phyloP scores from a whole-genome alignment of 176 grass and related monocot genomes.

The Triticum dicoccoides region DNA sequence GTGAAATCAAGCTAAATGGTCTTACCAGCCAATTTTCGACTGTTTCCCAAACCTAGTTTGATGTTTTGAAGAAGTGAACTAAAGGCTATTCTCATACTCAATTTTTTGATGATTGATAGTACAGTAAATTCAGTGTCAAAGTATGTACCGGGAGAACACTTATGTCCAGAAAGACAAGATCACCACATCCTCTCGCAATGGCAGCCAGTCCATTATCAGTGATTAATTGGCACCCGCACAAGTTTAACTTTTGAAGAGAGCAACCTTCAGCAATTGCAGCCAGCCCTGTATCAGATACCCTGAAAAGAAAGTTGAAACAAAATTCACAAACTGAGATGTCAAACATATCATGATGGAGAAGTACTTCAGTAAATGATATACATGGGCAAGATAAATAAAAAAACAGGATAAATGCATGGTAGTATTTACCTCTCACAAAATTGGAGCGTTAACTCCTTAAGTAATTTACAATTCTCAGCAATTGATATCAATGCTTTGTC shows the following conservation, averaged over 20 bases:
- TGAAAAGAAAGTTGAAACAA: slow-evolving; percentile 22
- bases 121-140: slow-evolving; percentile 15
- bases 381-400: not conserved
- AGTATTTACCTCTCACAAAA: slow-evolving; percentile 76
- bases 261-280: slow-evolving; percentile 69
- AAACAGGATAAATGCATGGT: not conserved
- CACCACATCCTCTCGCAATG: slow-evolving; percentile 75
- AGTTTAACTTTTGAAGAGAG: slow-evolving; percentile 58
- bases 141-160: slow-evolving; percentile 63
- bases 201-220: slow-evolving; percentile 64
- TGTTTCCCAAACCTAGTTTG: not conserved
- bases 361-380: slow-evolving; percentile 1
- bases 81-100: not conserved
- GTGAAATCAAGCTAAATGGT: not conserved
- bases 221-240: slow-evolving; percentile 71
- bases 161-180: slow-evolving; percentile 75
- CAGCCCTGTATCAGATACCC: slow-evolving; percentile 70
- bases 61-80: not conserved
- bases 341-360: slow-evolving; percentile 14
- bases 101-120: not conserved
- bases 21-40: not conserved
- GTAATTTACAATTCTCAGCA: slow-evolving; percentile 73
- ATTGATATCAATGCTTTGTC: slow-evolving; percentile 65
- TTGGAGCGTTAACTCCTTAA: slow-evolving; percentile 66
- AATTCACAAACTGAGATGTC: not conserved